Evolutionary conservation across 1,139 yeast genomes (phyloP).

Genomic region (Hanseniaspora uvarum): DNA sequence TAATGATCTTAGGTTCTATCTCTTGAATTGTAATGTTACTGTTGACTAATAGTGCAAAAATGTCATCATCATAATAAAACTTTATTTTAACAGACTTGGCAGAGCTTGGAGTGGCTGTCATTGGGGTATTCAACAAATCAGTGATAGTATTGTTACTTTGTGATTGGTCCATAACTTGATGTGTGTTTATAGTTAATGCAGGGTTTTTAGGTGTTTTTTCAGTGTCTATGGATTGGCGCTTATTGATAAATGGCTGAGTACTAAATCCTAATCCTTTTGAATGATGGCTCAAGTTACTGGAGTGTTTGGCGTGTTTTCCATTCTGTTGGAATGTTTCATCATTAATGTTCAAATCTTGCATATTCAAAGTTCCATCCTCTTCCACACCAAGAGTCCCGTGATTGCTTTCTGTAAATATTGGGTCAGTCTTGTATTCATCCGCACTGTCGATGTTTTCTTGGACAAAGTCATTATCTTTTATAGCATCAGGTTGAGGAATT

Average conservation of each 20-base stretch:
- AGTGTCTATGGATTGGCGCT: neutral
- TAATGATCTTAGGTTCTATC: slow-evolving; percentile 52
- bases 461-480: slow-evolving; percentile 24
- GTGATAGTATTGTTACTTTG: slow-evolving; percentile 26
- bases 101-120: slow-evolving; percentile 26
- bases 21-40: slow-evolving; percentile 49
- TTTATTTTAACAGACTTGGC: slow-evolving; percentile 48
- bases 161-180: slow-evolving; percentile 27
- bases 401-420: slow-evolving; percentile 2
- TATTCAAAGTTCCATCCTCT: slow-evolving; percentile 5
- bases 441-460: slow-evolving; percentile 2
- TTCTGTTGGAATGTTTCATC: neutral
- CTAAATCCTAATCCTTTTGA: slow-evolving; percentile 4
- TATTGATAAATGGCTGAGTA: neutral
- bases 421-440: neutral
- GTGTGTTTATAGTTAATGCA: slow-evolving; percentile 9
- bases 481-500: neutral
- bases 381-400: slow-evolving; percentile 14
- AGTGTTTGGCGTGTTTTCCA: neutral
- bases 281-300: neutral
- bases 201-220: neutral
- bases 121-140: slow-evolving; percentile 23
- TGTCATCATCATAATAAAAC: slow-evolving; percentile 80
- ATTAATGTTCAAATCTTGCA: neutral
- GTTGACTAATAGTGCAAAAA: slow-evolving; percentile 75